Evolutionary conservation across 768 basidiomycete genomes (phyloP).

Genomic region (Sporobolomyces phaffii): DNA sequence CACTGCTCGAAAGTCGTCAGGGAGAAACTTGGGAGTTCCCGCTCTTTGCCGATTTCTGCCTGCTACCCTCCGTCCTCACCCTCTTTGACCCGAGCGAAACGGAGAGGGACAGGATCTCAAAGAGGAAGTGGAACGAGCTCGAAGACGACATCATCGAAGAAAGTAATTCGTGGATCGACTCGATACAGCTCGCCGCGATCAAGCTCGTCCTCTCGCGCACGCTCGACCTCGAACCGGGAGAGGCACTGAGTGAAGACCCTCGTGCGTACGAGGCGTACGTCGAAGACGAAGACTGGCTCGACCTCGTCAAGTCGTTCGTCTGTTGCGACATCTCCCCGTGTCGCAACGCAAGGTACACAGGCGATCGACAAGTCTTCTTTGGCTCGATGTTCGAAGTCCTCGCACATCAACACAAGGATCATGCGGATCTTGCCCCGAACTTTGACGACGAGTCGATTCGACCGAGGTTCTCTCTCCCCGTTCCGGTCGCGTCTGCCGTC

Average conservation of each 20-base stretch:
- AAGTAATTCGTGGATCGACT: neutral
- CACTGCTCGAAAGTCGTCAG: neutral
- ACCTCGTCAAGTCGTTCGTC: neutral
- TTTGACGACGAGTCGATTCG: neutral
- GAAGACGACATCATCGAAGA: neutral
- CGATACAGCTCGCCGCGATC: neutral
- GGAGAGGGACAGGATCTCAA: neutral
- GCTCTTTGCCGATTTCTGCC: constrained; percentile 9
- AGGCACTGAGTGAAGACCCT: neutral
- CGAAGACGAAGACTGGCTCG: neutral
- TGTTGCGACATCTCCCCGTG: constrained; percentile 8
- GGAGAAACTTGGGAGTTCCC: neutral
- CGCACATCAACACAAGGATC: neutral
- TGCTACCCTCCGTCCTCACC: neutral
- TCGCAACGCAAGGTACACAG: neutral
- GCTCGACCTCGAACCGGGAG: neutral
- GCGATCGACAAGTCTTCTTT: neutral
- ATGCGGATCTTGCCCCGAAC: neutral
- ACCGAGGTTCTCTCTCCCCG: constrained; percentile 6
- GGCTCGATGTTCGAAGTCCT: neutral
- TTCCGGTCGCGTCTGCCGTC: neutral
- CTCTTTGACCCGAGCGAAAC: neutral
- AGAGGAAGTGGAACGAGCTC: neutral
- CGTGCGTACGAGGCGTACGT: too few species aligned
- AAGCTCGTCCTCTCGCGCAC: neutral